These are phyloP conservation scores for Fagus crenata DNA, from an alignment of 306 rosid genomes.

Conservation along the genomic window DNA sequence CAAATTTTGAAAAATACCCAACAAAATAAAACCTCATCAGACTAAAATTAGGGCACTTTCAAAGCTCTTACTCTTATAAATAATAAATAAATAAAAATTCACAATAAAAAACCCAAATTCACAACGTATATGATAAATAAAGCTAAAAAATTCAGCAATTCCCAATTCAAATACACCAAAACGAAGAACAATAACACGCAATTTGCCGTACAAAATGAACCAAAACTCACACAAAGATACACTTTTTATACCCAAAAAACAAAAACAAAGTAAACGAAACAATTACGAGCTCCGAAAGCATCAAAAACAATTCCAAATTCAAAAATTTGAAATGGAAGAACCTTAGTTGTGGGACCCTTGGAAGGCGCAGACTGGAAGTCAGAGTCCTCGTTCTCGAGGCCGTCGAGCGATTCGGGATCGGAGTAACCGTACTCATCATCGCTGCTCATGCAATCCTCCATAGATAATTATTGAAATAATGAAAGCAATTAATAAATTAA, in stretches of 20 bases:
- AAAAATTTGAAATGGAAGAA: slow-evolving; percentile 27
- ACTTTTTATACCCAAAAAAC: background rate
- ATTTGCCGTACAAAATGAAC: background rate
- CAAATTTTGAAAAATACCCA: background rate
- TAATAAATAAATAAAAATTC: slow-evolving; percentile 4
- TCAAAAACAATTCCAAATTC: background rate
- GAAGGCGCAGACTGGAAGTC: slow-evolving; percentile 41
- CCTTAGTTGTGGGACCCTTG: slow-evolving; percentile 72
- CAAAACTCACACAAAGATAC: background rate
- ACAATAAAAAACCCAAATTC: slow-evolving; percentile 4
- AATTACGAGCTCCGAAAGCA: slow-evolving; percentile 1
- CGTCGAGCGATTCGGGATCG: slow-evolving; percentile 66
- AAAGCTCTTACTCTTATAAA: slow-evolving; percentile 12
- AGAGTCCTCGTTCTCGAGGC: slow-evolving; percentile 53
- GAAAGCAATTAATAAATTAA: background rate
- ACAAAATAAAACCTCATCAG: background rate
- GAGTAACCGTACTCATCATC: slow-evolving; percentile 65
- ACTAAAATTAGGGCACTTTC: background rate
- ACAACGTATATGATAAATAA: background rate
- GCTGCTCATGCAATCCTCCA: slow-evolving; percentile 59
- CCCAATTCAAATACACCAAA: background rate
- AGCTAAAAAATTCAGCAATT: background rate
- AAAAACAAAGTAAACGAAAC: background rate
- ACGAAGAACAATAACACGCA: background rate
- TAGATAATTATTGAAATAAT: slow-evolving; percentile 9